These are phyloP conservation scores for Melastoma candidum DNA, from an alignment of 441 rosid species.

Conservation along the genomic window DNA sequence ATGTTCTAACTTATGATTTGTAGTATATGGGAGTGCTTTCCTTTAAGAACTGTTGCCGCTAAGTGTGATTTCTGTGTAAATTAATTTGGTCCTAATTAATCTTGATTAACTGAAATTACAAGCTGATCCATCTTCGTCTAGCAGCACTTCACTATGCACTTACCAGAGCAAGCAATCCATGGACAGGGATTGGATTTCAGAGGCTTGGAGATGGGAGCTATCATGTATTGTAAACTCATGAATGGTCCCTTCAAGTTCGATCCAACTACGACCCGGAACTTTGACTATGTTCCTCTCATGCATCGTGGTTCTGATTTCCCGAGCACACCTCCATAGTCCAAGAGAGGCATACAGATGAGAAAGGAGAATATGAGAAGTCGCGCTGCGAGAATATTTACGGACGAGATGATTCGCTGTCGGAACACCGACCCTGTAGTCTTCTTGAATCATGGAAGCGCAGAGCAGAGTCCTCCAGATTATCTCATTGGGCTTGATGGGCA, in stretches of 20 bases:
- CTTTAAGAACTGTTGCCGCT: no score
- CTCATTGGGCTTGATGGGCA: conserved; percentile 52
- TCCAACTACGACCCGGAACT: conserved; percentile 57
- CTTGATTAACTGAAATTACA: no score
- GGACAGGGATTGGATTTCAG: conserved; percentile 31
- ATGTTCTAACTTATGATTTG: no score
- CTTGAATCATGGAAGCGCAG: conserved; percentile 38
- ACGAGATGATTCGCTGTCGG: conserved; percentile 34
- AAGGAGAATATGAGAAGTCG: conserved; percentile 45
- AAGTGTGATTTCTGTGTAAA: no score
- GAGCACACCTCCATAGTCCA: conserved; percentile 46
- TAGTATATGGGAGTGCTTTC: no score
- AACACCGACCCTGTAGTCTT: conserved; percentile 37
- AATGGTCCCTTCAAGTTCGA: conserved; percentile 52
- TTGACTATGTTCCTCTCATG: conserved; percentile 37
- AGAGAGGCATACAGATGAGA: conserved; percentile 48
- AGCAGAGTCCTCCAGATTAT: conserved; percentile 52
- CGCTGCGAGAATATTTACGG: conserved; percentile 25
- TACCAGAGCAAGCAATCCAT: conserved; percentile 11
- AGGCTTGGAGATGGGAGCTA: conserved; percentile 28
- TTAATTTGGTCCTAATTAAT: no score
- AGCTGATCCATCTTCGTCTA: no score
- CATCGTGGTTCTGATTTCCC: conserved; percentile 39
- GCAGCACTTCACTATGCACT: conserved; percentile 10
- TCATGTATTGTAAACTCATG: conserved; percentile 60